phyloP scores from a whole-genome alignment of 192 early-diverging fungal species.

The Backusella australiensis region DNA sequence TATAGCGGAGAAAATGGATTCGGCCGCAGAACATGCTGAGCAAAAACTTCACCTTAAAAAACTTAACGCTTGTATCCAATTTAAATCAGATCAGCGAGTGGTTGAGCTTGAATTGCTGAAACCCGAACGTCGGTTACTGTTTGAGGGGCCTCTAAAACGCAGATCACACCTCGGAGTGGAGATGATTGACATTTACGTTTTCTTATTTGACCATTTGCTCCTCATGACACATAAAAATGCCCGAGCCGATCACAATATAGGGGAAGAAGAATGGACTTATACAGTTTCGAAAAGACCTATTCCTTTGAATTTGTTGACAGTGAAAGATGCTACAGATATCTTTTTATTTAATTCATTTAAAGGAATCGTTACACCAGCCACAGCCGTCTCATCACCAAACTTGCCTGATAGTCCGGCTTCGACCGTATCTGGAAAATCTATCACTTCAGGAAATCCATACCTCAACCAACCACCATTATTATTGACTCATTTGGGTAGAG shows the following conservation, averaged over 20 bases:
- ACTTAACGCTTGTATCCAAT: constrained; percentile 22
- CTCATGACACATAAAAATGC: constrained; percentile 68
- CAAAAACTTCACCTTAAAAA: constrained; percentile 8
- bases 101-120: constrained; percentile 60
- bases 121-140: constrained; percentile 65
- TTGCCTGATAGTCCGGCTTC: background rate
- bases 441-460: constrained; percentile 10
- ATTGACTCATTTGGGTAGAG: constrained; percentile 63
- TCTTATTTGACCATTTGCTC: constrained; percentile 87
- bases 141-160: constrained; percentile 72
- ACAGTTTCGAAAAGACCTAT: constrained; percentile 71
- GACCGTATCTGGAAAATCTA: background rate
- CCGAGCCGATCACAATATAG: background rate
- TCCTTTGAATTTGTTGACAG: constrained; percentile 66
- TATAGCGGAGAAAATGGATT: constrained; percentile 23
- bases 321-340: background rate
- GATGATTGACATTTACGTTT: constrained; percentile 68
- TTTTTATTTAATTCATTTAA: constrained; percentile 3
- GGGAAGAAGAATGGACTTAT: constrained; percentile 31
- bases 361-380: background rate
- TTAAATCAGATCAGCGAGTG: background rate
- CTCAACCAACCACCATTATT: constrained; percentile 41
- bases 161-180: constrained; percentile 37
- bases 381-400: background rate
- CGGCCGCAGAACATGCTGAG: background rate